Base-by-base conservation (phyloP, 257 asterid species). In the Schizonepeta tenuifolia region DNA sequence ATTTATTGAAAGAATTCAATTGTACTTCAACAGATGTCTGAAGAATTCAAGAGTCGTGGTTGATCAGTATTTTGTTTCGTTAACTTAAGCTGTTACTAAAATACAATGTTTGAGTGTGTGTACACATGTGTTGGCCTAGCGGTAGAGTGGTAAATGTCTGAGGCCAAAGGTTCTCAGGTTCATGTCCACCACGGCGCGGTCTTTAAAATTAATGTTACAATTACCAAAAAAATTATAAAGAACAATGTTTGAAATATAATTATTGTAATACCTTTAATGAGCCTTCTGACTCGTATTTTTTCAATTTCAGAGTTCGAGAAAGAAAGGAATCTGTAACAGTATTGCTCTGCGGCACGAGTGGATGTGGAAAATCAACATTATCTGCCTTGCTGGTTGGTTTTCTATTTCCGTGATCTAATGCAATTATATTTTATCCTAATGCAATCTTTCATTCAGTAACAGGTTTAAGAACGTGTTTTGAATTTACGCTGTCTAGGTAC, bases 361-460 rank as follows among this genome's bases (percentile, higher is more conserved):
- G 98, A 71, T 92, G 98, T 74, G 98, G 98, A 56, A 92, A 92
- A 88, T 92, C 98, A 67, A 92, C 98, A 36, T 82, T 92, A 78
- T 92, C 98, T 68, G 94, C 98, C 9, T 84, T 92, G 85, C 93
- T 92, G 92, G 98, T 92, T 81, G 74, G 86, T 74, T 51, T 82
- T 71, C 15, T 20, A 70, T 71, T 64, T 46, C 70, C n/a, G 51
- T 26, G 68, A 47, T 72, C 24, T 43, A 33, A 49, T 70, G 58
- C 38, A 21, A 67, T 57, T 49, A 7, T 47, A 18, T 64, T 67
- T 12, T 65, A 28, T 18, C 53, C 26, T 50, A 50, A 11, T 43
- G 18, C 36, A n/a, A 26, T 66, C 54, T 56, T 75, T 26, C 0
- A 2, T 74, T 50, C 26, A 53, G 18, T 21, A 50, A 40, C 18